Base-by-base conservation (phyloP, 2,329 filamentous ascomycete species). In the Alternaria alternata region DNA sequence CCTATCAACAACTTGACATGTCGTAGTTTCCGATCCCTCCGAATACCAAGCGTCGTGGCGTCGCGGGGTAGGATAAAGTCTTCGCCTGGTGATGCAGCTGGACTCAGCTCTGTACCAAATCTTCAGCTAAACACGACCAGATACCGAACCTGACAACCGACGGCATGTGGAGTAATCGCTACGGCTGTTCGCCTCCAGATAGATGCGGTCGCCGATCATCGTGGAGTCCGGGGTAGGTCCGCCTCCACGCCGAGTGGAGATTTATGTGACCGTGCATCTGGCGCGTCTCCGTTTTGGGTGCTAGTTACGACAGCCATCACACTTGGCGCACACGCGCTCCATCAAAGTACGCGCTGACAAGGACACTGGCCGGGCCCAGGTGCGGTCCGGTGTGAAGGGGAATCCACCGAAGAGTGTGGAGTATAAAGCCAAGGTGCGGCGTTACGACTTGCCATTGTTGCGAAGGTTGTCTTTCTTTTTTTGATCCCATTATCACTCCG, bases 61-160 rank as follows among this genome's bases (percentile, higher is more conserved):
- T 38, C 36, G 63, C 63, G 57, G 46, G 46, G 30, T 49, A 49
- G 12, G 34, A 5, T 28, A 16, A 51, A 38, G 11, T 38, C 49
- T 51, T 22, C 4, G 9, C 34, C 34, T 36, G 30, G 28, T 20
- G 46, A 48, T 48, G 30, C 30, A 22, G 34, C 18, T 30, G 20
- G 22, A 14, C 24, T 32, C 18, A 20, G 24, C 22, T n/a, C 48
- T 39, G 38, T 22, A 26, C 48, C 22, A 36, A 14, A 39, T 39
- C 22, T 28, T 11, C n/a, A 51, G 32, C 48, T 20, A 47, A 16
- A 36, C 43, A 38, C 44, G 5, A 14, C 12, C 49, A 62, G 54
- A 58, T 62, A 64, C 63, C 63, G 61, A 60, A 26, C 22, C 51
- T 44, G 42, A 43, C 61, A 59, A 34, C 63, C 59, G 61, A 60